Conservation (phyloP, 164 flowering plant genomes). For the Berberis thunbergii region DNA sequence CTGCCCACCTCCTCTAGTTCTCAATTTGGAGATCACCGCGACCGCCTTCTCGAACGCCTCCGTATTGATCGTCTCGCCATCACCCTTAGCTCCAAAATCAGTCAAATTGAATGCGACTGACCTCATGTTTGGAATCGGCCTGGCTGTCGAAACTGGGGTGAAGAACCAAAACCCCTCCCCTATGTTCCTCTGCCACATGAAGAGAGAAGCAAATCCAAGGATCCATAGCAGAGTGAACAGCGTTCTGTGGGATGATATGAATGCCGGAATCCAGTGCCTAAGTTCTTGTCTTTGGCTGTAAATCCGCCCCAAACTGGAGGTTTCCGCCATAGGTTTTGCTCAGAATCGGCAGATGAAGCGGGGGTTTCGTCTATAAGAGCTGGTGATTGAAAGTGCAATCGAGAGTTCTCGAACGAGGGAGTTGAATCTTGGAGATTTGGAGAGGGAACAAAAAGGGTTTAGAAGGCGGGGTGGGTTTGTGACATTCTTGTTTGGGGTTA, state of each 20-base stretch:
- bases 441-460: too few species aligned
- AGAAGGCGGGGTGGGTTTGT: too few species aligned
- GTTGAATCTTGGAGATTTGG: background rate
- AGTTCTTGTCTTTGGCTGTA: background rate
- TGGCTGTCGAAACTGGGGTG: constrained; percentile 14
- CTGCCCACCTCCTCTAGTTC: constrained; percentile 81
- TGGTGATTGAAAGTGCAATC: background rate
- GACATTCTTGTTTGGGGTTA: too few species aligned
- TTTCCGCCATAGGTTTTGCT: background rate
- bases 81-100: constrained; percentile 88
- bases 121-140: constrained; percentile 44
- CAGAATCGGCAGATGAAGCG: background rate
- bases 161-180: constrained; percentile 31
- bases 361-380: background rate
- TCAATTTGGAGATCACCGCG: constrained; percentile 48
- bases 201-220: constrained; percentile 45
- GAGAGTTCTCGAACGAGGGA: background rate
- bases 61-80: constrained; percentile 76
- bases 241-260: constrained; percentile 47
- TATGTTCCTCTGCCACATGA: constrained; percentile 55
- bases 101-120: constrained; percentile 62
- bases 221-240: constrained; percentile 56
- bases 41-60: constrained; percentile 80
- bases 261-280: constrained; percentile 35
- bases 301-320: background rate